Base-by-base conservation (phyloP, 441 rosid genomes). In the Adansonia grandidieri region DNA sequence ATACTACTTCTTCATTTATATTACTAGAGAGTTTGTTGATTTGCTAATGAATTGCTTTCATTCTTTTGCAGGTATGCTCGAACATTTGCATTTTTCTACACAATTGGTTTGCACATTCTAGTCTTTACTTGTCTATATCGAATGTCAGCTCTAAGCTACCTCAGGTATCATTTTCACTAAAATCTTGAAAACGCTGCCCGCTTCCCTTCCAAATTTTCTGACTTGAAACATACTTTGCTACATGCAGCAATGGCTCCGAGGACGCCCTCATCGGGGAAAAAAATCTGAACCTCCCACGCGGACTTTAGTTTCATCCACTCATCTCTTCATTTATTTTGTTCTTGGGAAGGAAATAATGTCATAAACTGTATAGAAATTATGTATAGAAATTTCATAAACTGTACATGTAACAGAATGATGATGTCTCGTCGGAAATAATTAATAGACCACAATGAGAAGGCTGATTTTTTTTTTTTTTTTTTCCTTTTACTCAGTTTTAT, bases 101-200 rank as follows among this genome's bases (percentile, higher is more conserved):
- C 97, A 7, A 96, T 94, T 62, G 97, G 95, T 60, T 81, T 94
- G 82, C 99, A 96, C 78, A 76, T 92, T 40, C 91, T 96, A 64
- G 97, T 96, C 37, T 94, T 94, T 80, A 88, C 97, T 50, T 91
- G 99, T 84, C 97, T 92, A 77, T 96, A 97, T 89, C 88, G 98
- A 72, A 94, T 94, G 99, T 94, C 99, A 15, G 97, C 98, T 77
- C 86, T 88, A 85, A 97, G 99, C 86, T 87, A 97, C 69, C 91
- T 93, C 66, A 88, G 98, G 98, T 94, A 84, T 69, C 10, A 71
- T 76, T 45, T 17, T 5, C 22, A 9, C 11, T 69, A 6, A 2
- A n/a, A 15, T 71, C 6, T n/a, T 17, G 10, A 2, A 22, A 48
- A 19, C 71, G 14, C 48, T 77, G 5, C 5, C n/a, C 5, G 5